A percentile compares a stretch with the other conserved stretches of the same genome.
Evolutionary conservation across 140 eudicot species (phyloP).

Genomic region (Erigeron philadelphicus): DNA sequence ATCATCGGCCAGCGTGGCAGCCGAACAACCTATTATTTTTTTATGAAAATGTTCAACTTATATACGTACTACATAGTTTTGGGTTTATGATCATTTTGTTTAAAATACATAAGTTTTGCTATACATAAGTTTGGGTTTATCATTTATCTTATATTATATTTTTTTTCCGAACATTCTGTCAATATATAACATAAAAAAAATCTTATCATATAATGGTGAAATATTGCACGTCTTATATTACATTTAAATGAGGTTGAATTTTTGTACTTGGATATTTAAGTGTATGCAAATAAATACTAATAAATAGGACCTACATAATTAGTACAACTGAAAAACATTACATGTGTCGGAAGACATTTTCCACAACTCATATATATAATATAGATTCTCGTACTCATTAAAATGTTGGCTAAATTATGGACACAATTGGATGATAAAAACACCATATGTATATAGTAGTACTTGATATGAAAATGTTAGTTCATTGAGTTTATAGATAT

Average conservation of each 20-base stretch:
- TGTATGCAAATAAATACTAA: too few species aligned
- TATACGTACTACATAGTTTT: too few species aligned
- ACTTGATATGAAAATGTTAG: constrained; percentile 17
- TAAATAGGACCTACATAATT: constrained; percentile 19
- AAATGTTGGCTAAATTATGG: constrained; percentile 33
- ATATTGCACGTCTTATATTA: too few species aligned
- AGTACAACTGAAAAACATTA: constrained; percentile 32
- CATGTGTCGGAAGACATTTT: constrained; percentile 37
- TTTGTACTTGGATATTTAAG: not conserved
- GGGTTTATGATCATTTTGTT: too few species aligned
- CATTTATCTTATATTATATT: not conserved
- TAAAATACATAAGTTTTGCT: too few species aligned
- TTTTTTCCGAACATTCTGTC: too few species aligned
- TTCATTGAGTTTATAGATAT: constrained; percentile 9
- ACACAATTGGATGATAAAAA: constrained; percentile 30
- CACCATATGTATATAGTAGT: constrained; percentile 10
- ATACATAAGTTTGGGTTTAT: too few species aligned
- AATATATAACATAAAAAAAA: too few species aligned
- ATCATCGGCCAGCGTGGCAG: constrained; percentile 38
- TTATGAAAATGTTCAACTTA: too few species aligned
- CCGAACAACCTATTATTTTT: constrained; percentile 19
- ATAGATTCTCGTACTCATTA: constrained; percentile 35
- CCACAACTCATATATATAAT: constrained; percentile 31
- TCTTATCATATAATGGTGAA: too few species aligned
- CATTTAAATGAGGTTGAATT: constrained; percentile 10